Base-by-base conservation (phyloP, 2,329 filamentous ascomycete species). In the Fusarium oxysporum region DNA sequence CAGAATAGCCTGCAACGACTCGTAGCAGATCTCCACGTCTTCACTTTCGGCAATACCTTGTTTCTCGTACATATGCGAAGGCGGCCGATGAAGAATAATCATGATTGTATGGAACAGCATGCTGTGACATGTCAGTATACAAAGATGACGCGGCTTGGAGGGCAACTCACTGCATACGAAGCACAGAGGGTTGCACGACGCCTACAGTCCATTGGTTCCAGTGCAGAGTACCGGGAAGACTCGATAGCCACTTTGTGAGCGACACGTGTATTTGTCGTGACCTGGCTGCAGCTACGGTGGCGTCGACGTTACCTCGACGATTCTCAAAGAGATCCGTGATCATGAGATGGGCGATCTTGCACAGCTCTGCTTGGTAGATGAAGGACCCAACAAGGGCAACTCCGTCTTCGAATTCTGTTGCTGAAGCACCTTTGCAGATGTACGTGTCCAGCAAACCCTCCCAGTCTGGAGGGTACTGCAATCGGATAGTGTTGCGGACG, bases 291-390 rank as follows among this genome's bases (percentile, higher is more conserved):
- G 84, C 78, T 6, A 84, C 81, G 3, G 81, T 80, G 21, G 81
- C 76, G 62, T 85, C 83, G 1, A 83, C 79, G 48, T 82, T 83
- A 10, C 79, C 80, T 40, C 81, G 79, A 12, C 85, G 81, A 59
- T 87, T 87, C 73, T 87, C 85, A 60, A 86, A 87, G 9, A 87
- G 75, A 59, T 87, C 85, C 3, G 83, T 85, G 61, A 87, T 87
- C 81, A 87, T 86, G 40, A 77, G 80, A 68, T 87, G 85, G 12
- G 85, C 78, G 44, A 87, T 86, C 73, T 87, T 86, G 73, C 82
- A 82, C 5, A 87, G 79, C 66, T 87, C 85, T 9, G 83, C 84
- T 28, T 83, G 83, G 65, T 86, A 84, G 17, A 86, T 84, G 60
- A 86, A 85, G 0, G 82, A 80, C 2, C 83, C 84, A 12, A 85